phyloP scores from a whole-genome alignment of 371 early-diverging fungal genomes.

The Haplosporangium sp. region DNA sequence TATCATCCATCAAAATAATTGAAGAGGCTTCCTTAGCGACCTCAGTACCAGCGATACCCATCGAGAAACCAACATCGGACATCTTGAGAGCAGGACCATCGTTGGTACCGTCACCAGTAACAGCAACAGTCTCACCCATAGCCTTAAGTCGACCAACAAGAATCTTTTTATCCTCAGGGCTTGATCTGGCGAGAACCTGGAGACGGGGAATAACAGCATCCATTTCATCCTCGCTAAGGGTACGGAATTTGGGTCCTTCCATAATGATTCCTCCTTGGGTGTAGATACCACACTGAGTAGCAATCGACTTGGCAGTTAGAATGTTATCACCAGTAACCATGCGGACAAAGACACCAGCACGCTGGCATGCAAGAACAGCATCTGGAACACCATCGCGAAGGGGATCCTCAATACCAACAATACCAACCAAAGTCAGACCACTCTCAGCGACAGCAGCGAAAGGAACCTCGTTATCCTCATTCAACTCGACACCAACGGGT shows the following conservation, averaged over 20 bases:
- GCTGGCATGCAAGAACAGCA: conserved; percentile 71
- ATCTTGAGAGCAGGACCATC: conserved; percentile 84
- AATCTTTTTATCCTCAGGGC: conserved; percentile 80
- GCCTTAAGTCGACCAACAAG: conserved; percentile 74
- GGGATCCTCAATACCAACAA: conserved; percentile 83
- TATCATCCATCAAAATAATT: conserved; percentile 86
- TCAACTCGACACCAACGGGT: conserved; percentile 56
- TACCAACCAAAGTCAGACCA: conserved; percentile 67
- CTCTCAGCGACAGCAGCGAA: conserved; percentile 60
- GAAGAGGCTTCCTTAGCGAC: conserved; percentile 85
- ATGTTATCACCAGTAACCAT: conserved; percentile 91
- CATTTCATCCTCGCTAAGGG: conserved; percentile 63
- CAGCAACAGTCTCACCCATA: conserved; percentile 78
- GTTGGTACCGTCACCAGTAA: conserved; percentile 88
- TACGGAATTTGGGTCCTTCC: conserved; percentile 77
- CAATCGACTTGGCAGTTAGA: conserved; percentile 78
- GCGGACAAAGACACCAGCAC: conserved; percentile 83
- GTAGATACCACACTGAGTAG: conserved; percentile 76
- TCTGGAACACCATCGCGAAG: conserved; percentile 75
- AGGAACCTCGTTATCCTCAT: conserved; percentile 64
- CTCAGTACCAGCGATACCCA: conserved; percentile 88
- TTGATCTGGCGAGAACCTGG: conserved; percentile 80
- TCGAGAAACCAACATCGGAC: conserved; percentile 85
- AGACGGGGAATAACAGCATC: conserved; percentile 66
- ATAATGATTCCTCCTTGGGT: conserved; percentile 69